Evolutionary conservation across 768 basidiomycete genomes (phyloP), one percentile per base, ranked within the genome.

Genomic region (Suillus bovinus): DNA sequence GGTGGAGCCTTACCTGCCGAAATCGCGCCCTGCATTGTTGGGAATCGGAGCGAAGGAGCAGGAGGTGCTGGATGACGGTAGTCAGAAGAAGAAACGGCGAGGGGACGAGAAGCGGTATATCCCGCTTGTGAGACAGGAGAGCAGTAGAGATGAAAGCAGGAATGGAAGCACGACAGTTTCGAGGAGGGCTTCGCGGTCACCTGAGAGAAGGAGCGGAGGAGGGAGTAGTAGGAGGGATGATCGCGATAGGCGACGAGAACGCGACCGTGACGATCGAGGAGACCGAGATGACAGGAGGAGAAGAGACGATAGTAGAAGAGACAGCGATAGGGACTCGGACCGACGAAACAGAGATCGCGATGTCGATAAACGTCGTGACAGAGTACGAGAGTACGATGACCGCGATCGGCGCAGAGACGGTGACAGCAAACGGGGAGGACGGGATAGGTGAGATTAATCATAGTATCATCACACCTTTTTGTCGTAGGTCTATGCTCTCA

Each of bases 11-110:
- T 95, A 93, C 72, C 76, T 96, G 0, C 97, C 97, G 0, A 78
- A 82, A 60, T 79, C 91, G 2, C 83, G 97, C 17, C 95, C 96
- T 0, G 88, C 94, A 0, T 75, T 99, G 14, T 77, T 99, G 11
- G 97, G 96, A 0, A 90, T 99, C 33, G 96, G 97, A 2, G 97
- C 97, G 3, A 99, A 97, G 71, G 91, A 96, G 68, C 82, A 83
- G 66, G 87, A 90, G 68, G 80, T 84, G 0, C 81, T 84, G 5
- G 89, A 93, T 61, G 86, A 91, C 63, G 90, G 90, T 22, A 85
- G 78, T 68, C 80, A 72, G 72, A 85, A 80, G 76, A 83, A 79
- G 70, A 82, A 76, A 68, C 77, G 81, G 36, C 67, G 64, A 34
- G 61, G 68, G 7, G 83, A 84, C 4, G 91, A 93, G 60, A 86